Evolutionary conservation across 2,329 filamentous ascomycete genomes (phyloP).

Genomic region (Penicillium sp.): DNA sequence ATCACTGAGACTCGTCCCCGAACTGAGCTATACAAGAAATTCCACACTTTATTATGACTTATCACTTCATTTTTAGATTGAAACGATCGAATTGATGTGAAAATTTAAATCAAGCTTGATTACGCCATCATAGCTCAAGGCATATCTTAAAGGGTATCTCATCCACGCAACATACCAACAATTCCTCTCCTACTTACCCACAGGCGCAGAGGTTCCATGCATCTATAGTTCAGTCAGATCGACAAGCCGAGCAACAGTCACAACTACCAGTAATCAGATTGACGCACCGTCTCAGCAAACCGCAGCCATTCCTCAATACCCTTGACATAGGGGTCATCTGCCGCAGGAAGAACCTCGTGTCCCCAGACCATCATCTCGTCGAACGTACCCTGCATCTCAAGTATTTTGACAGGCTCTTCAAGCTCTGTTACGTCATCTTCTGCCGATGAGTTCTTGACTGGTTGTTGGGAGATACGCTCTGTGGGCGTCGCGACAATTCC

Average conservation of each 20-base stretch:
- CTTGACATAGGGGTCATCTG: constrained; percentile 68
- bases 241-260: not conserved
- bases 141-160: not conserved
- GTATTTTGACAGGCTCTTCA: constrained; percentile 52
- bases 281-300: constrained; percentile 65
- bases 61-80: not conserved
- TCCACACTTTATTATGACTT: not conserved
- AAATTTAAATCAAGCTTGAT: not conserved
- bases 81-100: not conserved
- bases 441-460: constrained; percentile 38
- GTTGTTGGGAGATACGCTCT: constrained; percentile 32
- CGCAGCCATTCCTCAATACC: constrained; percentile 77
- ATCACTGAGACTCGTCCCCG: not conserved
- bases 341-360: constrained; percentile 67
- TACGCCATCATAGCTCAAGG: not conserved
- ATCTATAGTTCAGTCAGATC: constrained; percentile 24
- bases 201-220: constrained; percentile 19
- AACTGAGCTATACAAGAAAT: not conserved
- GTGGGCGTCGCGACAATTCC: constrained; percentile 60
- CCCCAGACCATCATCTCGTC: constrained; percentile 79
- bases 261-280: not conserved
- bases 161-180: not conserved
- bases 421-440: constrained; percentile 47
- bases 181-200: constrained; percentile 5
- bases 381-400: constrained; percentile 67